phyloP scores from a whole-genome alignment of 2,329 filamentous ascomycete species.

The Neofusicoccum laricinum region DNA sequence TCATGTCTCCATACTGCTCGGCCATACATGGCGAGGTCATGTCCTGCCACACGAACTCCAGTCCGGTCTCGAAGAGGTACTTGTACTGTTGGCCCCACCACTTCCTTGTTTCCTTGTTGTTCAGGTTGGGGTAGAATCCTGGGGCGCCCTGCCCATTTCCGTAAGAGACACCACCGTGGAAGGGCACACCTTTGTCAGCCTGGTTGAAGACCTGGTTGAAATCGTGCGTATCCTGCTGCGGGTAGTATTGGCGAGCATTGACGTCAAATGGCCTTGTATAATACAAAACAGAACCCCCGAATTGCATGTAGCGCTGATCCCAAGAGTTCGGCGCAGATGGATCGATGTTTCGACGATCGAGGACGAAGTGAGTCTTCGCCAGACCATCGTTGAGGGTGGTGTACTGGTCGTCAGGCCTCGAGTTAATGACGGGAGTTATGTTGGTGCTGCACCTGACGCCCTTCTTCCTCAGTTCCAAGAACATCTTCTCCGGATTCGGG shows the following conservation, averaged over 20 bases:
- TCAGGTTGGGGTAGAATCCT: constrained; percentile 38
- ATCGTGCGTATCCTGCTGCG: background rate
- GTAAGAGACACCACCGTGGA: constrained; percentile 36
- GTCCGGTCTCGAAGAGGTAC: constrained; percentile 35
- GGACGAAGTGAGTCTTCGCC: constrained; percentile 19
- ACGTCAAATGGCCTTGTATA: background rate
- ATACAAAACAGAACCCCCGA: constrained; percentile 28
- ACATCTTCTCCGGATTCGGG: constrained; percentile 33
- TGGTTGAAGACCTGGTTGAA: background rate
- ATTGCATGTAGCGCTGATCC: constrained; percentile 15
- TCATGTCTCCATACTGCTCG: constrained; percentile 38
- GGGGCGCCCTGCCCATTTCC: constrained; percentile 23
- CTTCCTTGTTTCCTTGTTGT: constrained; percentile 27
- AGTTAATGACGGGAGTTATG: constrained; percentile 38
- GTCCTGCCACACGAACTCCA: constrained; percentile 44
- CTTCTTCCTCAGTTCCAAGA: constrained; percentile 28
- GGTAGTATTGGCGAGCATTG: background rate
- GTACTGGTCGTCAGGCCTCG: constrained; percentile 21
- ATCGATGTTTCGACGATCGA: constrained; percentile 18
- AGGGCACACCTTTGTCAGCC: constrained; percentile 19
- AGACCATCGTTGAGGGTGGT: constrained; percentile 25
- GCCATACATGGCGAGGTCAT: constrained; percentile 38
- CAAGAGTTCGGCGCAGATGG: constrained; percentile 21
- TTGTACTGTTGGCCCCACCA: constrained; percentile 39
- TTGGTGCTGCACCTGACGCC: constrained; percentile 41